Percentiles rank a stretch among this genome's conserved stretches.
phyloP scores from a whole-genome alignment of 768 basidiomycete genomes.

The Mycena albidolilacea region DNA sequence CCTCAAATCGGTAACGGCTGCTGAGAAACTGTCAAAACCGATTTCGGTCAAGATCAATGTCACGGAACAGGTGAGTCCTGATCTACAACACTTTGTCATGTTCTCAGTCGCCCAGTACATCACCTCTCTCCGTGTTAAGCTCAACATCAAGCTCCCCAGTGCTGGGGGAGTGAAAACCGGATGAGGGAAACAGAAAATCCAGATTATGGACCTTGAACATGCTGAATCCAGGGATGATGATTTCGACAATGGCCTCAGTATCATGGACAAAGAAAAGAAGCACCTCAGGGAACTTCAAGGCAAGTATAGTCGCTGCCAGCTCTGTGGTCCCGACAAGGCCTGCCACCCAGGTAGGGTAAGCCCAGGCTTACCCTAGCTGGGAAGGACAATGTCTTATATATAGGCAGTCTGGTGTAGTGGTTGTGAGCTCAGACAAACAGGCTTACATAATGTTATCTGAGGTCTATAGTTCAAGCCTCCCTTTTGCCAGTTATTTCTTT shows the following conservation, averaged over 20 bases:
- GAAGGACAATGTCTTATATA: too few relatives aligned
- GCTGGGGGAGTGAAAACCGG: too few relatives aligned
- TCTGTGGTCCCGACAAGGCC: too few relatives aligned
- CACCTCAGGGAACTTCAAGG: too few relatives aligned
- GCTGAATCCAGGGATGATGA: constrained; percentile 16
- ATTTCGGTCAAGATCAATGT: constrained; percentile 7
- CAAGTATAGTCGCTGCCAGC: too few relatives aligned
- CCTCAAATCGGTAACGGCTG: not conserved
- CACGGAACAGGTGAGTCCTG: constrained; percentile 12
- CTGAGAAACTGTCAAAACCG: not conserved
- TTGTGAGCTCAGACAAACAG: too few relatives aligned
- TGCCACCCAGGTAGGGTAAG: too few relatives aligned
- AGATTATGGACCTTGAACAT: constrained; percentile 24
- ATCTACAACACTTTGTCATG: not conserved
- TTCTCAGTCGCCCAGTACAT: constrained; percentile 6
- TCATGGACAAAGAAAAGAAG: constrained; percentile 24
- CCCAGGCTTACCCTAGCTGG: too few relatives aligned
- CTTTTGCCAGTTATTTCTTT: too few relatives aligned
- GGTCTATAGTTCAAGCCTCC: too few relatives aligned
- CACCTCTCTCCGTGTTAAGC: not conserved
- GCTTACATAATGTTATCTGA: too few relatives aligned
- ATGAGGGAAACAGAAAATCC: not conserved
- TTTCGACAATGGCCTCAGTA: constrained; percentile 3
- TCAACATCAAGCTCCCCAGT: not conserved
- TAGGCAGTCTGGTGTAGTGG: too few relatives aligned